Percentiles rank a stretch among this genome's conserved stretches.
Conservation (phyloP, 1,284 basidiomycete genomes). For the Uromyces viciae-fabae region DNA sequence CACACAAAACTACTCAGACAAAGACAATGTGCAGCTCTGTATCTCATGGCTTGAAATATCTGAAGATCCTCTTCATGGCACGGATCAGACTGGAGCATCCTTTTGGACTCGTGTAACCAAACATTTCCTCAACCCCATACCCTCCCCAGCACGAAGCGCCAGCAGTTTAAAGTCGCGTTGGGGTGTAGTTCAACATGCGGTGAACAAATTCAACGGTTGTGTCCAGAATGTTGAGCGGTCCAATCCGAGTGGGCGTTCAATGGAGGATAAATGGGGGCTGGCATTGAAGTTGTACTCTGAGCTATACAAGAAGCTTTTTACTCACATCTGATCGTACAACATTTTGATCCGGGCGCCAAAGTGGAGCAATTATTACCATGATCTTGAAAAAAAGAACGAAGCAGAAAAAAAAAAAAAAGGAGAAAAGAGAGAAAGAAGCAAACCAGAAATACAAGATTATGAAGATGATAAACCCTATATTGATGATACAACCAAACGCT, state of each 20-base stretch:
- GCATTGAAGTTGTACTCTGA: no score
- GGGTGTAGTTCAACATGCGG: background rate
- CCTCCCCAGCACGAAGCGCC: background rate
- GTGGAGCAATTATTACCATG: no score
- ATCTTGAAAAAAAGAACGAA: no score
- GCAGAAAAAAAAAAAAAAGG: no score
- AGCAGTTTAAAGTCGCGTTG: background rate
- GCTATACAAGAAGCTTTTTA: no score
- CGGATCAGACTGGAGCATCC: background rate
- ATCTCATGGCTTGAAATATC: background rate
- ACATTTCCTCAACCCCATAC: background rate
- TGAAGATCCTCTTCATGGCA: background rate
- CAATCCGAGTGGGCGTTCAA: background rate
- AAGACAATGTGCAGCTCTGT: background rate
- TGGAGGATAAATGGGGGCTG: no score
- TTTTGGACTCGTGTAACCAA: background rate
- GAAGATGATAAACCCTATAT: no score
- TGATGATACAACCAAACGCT: no score
- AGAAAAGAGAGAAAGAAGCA: no score
- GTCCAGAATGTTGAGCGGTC: background rate
- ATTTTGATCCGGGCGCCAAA: no score
- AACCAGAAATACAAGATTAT: no score
- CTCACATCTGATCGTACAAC: no score
- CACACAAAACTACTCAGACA: background rate
- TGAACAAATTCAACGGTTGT: slow-evolving; percentile 1